These are phyloP conservation scores for Rhynchosporium graminicola DNA, from an alignment of 2,329 filamentous ascomycete species.

Conservation along the genomic window DNA sequence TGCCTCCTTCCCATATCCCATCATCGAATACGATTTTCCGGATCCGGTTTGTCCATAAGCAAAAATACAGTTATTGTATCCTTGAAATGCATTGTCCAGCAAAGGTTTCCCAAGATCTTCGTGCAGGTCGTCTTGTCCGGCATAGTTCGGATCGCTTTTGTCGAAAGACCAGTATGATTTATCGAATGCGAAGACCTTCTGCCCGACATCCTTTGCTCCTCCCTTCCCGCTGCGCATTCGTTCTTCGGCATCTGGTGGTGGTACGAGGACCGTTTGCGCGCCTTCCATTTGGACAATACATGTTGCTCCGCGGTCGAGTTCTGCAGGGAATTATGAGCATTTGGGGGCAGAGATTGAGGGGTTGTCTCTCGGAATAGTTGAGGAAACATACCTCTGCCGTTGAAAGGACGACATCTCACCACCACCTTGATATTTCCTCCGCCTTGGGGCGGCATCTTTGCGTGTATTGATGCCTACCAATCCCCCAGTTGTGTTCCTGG, in stretches of 20 bases:
- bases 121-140: conserved; percentile 87
- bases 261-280: conserved; percentile 81
- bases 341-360: neutral
- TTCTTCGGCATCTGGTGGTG: conserved; percentile 63
- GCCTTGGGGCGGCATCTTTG: conserved; percentile 45
- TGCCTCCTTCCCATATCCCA: conserved; percentile 95
- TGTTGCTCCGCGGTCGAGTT: conserved; percentile 88
- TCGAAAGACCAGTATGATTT: conserved; percentile 98
- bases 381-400: conserved; percentile 73
- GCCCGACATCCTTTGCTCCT: conserved; percentile 66
- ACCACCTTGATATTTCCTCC: conserved; percentile 99
- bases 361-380: neutral
- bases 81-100: conserved; percentile 95
- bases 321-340: conserved; percentile 46
- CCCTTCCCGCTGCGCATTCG: conserved; percentile 58
- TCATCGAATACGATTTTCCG: conserved; percentile 99
- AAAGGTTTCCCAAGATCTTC: conserved; percentile 85
- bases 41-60: conserved; percentile 98
- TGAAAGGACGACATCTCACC: conserved; percentile 94
- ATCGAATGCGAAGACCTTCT: conserved; percentile 93
- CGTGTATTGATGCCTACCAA: conserved; percentile 27
- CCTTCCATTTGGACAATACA: conserved; percentile 97
- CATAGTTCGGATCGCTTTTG: conserved; percentile 77
- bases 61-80: conserved; percentile 99
- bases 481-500: conserved; percentile 13